These are phyloP conservation scores for Yarrowia osloensis DNA, from an alignment of 805 yeast species.

Conservation along the genomic window DNA sequence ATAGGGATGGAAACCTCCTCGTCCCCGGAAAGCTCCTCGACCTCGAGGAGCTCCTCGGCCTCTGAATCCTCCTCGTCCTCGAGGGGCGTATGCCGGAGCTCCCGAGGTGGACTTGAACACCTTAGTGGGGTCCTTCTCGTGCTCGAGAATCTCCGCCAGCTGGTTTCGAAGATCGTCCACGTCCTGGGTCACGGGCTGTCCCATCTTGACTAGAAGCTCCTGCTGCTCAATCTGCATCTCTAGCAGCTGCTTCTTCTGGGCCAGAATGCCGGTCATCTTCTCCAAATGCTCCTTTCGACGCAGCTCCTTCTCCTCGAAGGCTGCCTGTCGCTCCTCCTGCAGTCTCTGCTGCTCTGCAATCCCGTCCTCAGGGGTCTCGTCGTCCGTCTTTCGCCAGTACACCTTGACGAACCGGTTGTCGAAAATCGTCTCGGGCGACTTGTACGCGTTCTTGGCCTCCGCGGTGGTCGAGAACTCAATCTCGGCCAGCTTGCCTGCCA, in stretches of 20 bases:
- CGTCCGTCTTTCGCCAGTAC: conserved; percentile 44
- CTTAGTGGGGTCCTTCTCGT: conserved; percentile 17
- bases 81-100: neutral
- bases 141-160: conserved; percentile 39
- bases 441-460: conserved; percentile 49
- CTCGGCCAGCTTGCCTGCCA: conserved; percentile 43
- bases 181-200: conserved; percentile 34
- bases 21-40: conserved; percentile 2
- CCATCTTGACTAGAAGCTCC: conserved; percentile 34
- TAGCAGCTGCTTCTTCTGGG: conserved; percentile 45
- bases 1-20: conserved; percentile 28
- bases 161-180: conserved; percentile 40
- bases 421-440: conserved; percentile 49
- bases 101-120: conserved; percentile 7
- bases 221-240: conserved; percentile 40
- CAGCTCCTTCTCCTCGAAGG: conserved; percentile 46
- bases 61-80: conserved; percentile 10
- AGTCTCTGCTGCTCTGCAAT: conserved; percentile 45
- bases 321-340: conserved; percentile 48
- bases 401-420: conserved; percentile 54
- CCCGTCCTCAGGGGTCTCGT: conserved; percentile 41
- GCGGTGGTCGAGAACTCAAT: conserved; percentile 46
- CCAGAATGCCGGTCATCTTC: conserved; percentile 43
- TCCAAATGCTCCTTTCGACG: conserved; percentile 43
- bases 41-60: conserved; percentile 14